These are phyloP conservation scores for Fomitopsis serialis DNA, from an alignment of 768 basidiomycete genomes.

Conservation along the genomic window DNA sequence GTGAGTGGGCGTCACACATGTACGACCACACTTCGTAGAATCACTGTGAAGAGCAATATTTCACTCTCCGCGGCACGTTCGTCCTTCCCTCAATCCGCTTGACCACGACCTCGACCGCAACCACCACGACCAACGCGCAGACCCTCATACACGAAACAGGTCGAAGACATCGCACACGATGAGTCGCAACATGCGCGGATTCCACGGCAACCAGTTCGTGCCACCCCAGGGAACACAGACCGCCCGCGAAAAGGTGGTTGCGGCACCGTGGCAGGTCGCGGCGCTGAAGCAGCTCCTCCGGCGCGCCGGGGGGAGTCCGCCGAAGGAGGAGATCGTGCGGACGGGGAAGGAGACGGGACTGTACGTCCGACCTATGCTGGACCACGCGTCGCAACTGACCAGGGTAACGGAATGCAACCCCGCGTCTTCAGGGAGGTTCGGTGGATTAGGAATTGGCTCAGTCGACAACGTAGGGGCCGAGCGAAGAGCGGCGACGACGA, in stretches of 20 bases:
- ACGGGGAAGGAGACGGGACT: conserved; percentile 13
- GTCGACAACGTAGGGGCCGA: conserved; percentile 5
- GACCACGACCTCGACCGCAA: neutral
- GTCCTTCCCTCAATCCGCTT: neutral
- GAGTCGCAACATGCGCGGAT: neutral
- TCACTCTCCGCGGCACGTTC: no score
- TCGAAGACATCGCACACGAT: neutral
- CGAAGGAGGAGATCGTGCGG: conserved; percentile 10
- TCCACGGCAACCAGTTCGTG: neutral
- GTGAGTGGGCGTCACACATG: no score
- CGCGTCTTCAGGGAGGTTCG: conserved; percentile 9
- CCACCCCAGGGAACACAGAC: neutral
- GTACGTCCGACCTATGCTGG: conserved; percentile 7
- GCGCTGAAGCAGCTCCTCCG: conserved; percentile 8
- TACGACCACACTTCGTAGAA: no score
- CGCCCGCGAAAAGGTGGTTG: conserved; percentile 4
- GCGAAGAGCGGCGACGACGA: neutral
- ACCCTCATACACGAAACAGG: neutral
- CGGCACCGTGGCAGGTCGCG: conserved; percentile 6
- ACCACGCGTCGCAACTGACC: neutral
- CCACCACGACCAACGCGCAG: neutral
- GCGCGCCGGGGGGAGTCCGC: conserved; percentile 4
- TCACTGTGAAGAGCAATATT: no score
- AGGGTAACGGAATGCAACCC: neutral
- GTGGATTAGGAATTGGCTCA: conserved; percentile 20